These are phyloP conservation scores for Bimuria novae-zelandiae DNA, from an alignment of 2,329 filamentous ascomycete species.

Conservation along the genomic window DNA sequence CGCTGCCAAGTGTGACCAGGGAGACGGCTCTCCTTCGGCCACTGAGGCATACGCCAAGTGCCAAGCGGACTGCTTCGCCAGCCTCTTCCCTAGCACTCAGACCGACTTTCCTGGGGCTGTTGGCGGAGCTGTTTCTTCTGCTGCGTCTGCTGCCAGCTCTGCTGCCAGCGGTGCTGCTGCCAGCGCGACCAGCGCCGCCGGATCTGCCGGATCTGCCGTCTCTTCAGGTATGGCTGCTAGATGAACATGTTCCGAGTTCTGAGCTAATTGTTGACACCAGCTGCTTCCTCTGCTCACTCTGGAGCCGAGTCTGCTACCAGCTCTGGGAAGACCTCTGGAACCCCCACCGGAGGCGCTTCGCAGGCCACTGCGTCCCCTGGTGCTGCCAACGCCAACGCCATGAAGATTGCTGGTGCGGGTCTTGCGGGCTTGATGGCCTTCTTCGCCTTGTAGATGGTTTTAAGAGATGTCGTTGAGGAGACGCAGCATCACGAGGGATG, in stretches of 20 bases:
- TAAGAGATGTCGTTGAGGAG: neutral
- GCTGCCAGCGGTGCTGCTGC: constrained; percentile 28
- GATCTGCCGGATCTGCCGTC: constrained; percentile 15
- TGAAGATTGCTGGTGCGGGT: constrained; percentile 40
- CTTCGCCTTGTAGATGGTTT: constrained; percentile 41
- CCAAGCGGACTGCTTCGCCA: constrained; percentile 55
- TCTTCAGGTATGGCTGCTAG: constrained; percentile 6
- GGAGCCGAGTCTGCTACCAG: constrained; percentile 17
- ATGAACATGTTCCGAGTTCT: constrained; percentile 5
- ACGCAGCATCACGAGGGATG: constrained; percentile 1
- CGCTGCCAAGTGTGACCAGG: constrained; percentile 58
- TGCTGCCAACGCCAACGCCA: constrained; percentile 36
- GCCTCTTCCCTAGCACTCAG: constrained; percentile 52
- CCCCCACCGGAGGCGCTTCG: constrained; percentile 28
- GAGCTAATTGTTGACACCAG: constrained; percentile 15
- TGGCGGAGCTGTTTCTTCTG: constrained; percentile 13
- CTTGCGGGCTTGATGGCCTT: constrained; percentile 44
- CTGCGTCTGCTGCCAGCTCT: constrained; percentile 23
- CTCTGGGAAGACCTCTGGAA: constrained; percentile 28
- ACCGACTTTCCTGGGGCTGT: constrained; percentile 18
- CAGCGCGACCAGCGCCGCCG: constrained; percentile 17
- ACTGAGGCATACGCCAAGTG: constrained; percentile 55
- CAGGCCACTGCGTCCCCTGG: constrained; percentile 26
- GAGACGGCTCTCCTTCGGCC: constrained; percentile 53
- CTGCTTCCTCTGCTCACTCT: constrained; percentile 16